Evolutionary conservation across 768 basidiomycete species (phyloP).

Genomic region (Auriscalpium microsporum): DNA sequence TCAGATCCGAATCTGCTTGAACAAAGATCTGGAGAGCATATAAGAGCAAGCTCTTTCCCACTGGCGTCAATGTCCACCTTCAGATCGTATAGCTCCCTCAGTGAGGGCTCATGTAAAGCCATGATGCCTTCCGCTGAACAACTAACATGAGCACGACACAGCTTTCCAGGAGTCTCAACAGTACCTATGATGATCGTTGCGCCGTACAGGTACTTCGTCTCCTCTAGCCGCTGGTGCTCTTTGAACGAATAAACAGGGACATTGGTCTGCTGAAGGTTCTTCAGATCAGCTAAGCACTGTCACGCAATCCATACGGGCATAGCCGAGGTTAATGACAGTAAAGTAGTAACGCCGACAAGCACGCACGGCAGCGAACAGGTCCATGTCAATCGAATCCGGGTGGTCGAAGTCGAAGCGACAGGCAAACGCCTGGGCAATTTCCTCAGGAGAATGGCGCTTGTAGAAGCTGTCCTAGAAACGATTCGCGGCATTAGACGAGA

Average conservation of each 20-base stretch:
- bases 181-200: conserved; percentile 84
- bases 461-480: conserved; percentile 83
- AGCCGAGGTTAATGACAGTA: too few species aligned
- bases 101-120: conserved; percentile 68
- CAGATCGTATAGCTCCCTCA: conserved; percentile 83
- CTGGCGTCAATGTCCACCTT: conserved; percentile 41
- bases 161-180: conserved; percentile 6
- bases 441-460: conserved; percentile 67
- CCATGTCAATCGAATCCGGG: conserved; percentile 88
- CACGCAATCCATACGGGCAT: background rate
- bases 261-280: conserved; percentile 73
- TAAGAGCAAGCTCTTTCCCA: too few species aligned
- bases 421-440: conserved; percentile 74
- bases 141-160: background rate
- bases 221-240: conserved; percentile 73
- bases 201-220: conserved; percentile 86
- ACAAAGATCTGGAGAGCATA: conserved; percentile 57
- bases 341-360: too few species aligned
- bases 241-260: conserved; percentile 94
- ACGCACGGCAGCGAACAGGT: conserved; percentile 70
- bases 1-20: conserved; percentile 91
- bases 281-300: conserved; percentile 81
- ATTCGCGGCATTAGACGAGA: conserved; percentile 2
- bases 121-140: conserved; percentile 81
- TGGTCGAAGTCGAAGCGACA: conserved; percentile 85